These are phyloP conservation scores for Sanghuangporus baumii DNA, from an alignment of 1,284 basidiomycete genomes.

Conservation along the genomic window DNA sequence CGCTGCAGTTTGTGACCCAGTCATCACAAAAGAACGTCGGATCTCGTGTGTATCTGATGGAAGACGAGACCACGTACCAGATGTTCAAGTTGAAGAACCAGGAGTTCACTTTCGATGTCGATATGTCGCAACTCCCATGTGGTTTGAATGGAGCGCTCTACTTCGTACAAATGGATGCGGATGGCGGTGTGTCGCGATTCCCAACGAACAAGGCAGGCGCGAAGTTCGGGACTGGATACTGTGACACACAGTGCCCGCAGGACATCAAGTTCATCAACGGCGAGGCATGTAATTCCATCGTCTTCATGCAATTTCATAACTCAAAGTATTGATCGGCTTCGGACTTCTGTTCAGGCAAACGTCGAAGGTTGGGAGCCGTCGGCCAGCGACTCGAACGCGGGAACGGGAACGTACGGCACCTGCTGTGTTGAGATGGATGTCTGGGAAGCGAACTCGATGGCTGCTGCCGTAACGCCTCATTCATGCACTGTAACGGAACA, in stretches of 20 bases:
- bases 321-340: background rate
- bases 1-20: conserved; percentile 44
- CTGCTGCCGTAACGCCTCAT: conserved; percentile 44
- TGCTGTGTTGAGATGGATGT: conserved; percentile 56
- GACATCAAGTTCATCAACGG: conserved; percentile 35
- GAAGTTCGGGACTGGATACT: conserved; percentile 30
- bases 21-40: conserved; percentile 39
- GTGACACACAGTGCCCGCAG: conserved; percentile 31
- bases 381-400: conserved; percentile 39
- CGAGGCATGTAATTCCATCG: conserved; percentile 23
- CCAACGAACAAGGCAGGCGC: conserved; percentile 23
- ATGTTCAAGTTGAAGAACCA: conserved; percentile 49
- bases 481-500: conserved; percentile 37
- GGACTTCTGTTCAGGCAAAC: conserved; percentile 35
- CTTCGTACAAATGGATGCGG: conserved; percentile 28
- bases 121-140: conserved; percentile 48
- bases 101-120: conserved; percentile 56
- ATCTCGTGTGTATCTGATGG: conserved; percentile 50
- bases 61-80: conserved; percentile 39
- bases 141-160: conserved; percentile 41
- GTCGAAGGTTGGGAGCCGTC: conserved; percentile 36
- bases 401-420: conserved; percentile 37
- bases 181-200: conserved; percentile 21
- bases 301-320: background rate
- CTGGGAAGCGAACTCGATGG: conserved; percentile 49